A percentile compares a stretch with the other conserved stretches of the same genome.
These are phyloP conservation scores for Trapa bicornis DNA, from an alignment of 345 rosid species.

Conservation along the genomic window DNA sequence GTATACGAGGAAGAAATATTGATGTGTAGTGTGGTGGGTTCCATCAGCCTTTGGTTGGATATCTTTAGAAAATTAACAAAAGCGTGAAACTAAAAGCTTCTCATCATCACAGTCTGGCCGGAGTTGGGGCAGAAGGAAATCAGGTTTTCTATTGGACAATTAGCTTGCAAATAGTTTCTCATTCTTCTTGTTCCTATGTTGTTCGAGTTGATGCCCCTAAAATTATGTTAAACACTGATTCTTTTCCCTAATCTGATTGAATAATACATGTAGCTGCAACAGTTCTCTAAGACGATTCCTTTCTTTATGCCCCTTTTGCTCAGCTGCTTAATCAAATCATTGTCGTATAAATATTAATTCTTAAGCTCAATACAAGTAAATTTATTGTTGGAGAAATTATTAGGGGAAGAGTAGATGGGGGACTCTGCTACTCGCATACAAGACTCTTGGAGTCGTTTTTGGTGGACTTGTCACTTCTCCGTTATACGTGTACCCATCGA, in stretches of 20 bases:
- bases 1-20: not conserved
- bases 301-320: not conserved
- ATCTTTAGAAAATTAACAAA: not conserved
- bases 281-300: not conserved
- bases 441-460: conserved; percentile 58
- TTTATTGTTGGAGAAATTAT: not conserved
- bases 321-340: not conserved
- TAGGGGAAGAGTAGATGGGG: conserved; percentile 25
- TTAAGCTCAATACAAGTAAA: not conserved
- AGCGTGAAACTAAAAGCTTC: not conserved
- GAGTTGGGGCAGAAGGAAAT: not conserved
- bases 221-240: not conserved
- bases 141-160: no score
- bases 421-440: conserved; percentile 32
- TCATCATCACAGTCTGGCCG: not conserved
- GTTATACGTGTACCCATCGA: conserved; percentile 49
- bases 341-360: not conserved
- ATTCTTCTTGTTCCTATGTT: not conserved
- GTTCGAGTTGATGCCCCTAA: not conserved
- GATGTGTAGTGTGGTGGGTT: not conserved
- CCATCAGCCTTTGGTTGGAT: not conserved
- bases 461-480: conserved; percentile 75
- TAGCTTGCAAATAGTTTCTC: not conserved
- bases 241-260: not conserved
- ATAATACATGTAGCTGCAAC: not conserved